Evolutionary conservation across 2,329 filamentous ascomycete species (phyloP), one percentile per base, ranked within the genome.

Genomic region (Cryphonectria parasitica): DNA sequence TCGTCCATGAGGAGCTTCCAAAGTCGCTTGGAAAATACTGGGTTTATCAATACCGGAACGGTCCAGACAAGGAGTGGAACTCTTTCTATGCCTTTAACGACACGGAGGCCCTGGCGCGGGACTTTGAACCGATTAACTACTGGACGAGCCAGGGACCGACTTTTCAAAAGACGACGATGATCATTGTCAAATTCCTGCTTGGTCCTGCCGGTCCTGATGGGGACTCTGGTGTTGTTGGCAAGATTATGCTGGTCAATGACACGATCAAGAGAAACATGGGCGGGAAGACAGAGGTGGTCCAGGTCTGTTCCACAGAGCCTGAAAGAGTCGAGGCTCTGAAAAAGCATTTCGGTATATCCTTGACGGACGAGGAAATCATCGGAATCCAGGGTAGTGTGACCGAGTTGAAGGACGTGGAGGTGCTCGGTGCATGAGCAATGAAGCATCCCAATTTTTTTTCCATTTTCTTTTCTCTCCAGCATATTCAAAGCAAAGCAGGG

Each of bases 31-130:
- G 41, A 80, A 80, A 84, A 71, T 78, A 87, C 69, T 92, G 90
- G 90, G 84, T 91, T 69, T 91, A 90, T 76, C 85, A 91, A 78
- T 87, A 87, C 73, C 84, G 87, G 39, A 84, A 87, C 72, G 78
- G 79, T 5, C 60, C 76, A 0, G 79, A 84, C 0, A 80, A 79
- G 63, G 81, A 82, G 1, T 94, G 90, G 88, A 81, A 84, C 31
- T 81, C 86, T 1, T 86, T 84, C 64, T 93, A 92, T 77, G 87
- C 85, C 72, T 94, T 94, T 77, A 85, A 86, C 1, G 88, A 91
- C 72, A 81, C 85, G 22, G 90, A 92, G 78, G 92, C 91, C 77
- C 77, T 88, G 45, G 85, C 84, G 4, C 78, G 81, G 60, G 90
- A 92, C 78, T 92, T 89, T 75, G 84, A 83, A 49, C 81, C 90